Evolutionary conservation across 1,284 basidiomycete genomes (phyloP).

Genomic region (Pseudozyma pruni): DNA sequence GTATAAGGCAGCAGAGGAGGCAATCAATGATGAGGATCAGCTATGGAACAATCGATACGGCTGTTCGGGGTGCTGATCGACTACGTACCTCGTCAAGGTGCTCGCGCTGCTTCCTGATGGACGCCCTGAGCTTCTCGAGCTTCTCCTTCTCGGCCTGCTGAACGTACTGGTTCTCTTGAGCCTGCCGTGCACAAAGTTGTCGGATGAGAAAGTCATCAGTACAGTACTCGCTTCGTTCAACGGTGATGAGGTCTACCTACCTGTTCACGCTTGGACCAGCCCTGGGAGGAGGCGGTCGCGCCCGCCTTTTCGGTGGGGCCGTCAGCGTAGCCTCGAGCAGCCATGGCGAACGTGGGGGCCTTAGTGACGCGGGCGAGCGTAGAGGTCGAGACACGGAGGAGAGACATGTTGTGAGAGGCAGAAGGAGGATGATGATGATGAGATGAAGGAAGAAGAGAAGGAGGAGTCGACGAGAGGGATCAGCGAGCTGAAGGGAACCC

Average conservation of each 20-base stretch:
- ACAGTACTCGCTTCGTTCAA: too few relatives aligned
- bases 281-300: constrained; percentile 48
- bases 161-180: constrained; percentile 59
- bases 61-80: not conserved
- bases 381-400: constrained; percentile 46
- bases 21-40: not conserved
- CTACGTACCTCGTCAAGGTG: constrained; percentile 55
- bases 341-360: constrained; percentile 47
- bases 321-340: constrained; percentile 50
- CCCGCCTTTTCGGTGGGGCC: constrained; percentile 50
- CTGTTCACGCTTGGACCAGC: constrained; percentile 59
- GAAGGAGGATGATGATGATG: constrained; percentile 5
- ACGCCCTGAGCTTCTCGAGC: constrained; percentile 56
- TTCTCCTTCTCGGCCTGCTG: constrained; percentile 60
- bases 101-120: constrained; percentile 57
- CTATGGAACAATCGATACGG: not conserved
- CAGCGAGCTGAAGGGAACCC: constrained; percentile 3
- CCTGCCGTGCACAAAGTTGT: constrained; percentile 10
- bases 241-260: constrained; percentile 24
- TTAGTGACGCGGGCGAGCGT: constrained; percentile 44
- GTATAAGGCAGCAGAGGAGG: not conserved
- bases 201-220: not conserved
- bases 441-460: not conserved
- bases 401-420: constrained; percentile 33
- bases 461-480: not conserved